Evolutionary conservation across 1,284 basidiomycete species (phyloP), one percentile per base, ranked within the genome.

Genomic region (Mycena sp.): DNA sequence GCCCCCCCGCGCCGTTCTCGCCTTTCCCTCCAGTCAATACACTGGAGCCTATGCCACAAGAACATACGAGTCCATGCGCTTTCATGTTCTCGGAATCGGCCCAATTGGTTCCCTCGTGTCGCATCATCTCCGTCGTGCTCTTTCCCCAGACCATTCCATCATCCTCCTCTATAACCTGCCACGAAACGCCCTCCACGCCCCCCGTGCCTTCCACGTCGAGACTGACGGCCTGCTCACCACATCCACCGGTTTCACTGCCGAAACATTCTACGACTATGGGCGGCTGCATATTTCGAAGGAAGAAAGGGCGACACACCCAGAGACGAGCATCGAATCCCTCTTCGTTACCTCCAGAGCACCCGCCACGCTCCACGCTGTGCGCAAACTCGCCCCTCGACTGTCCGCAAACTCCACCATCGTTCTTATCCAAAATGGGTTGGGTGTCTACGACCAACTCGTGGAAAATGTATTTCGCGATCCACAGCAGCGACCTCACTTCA

Each of bases 401-500:
- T 83, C 84, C 5, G 77, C 85, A 0, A 76, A 85, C 55, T 92
- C 90, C 45, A 98, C 96, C 26, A 87, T 99, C 67, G 92, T 97
- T 1, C 85, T 99, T 6, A 77, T 98, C 52, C 94, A 98, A 74
- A 98, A 98, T 75, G 96, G 90, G 75, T 82, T 98, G 89, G 96
- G 95, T 17, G 82, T 97, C 16, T 92, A 96, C 76, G 96, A 99
- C 71, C 79, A 87, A 65, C 82, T 98, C 55, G 76, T 94, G 44
- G 75, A 81, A 16, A 74, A 83, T 17, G 71, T 95, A 48, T 99
- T 96, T 79, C 89, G 85, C 40, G 89, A 95, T 71, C 85, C 89
- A 10, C 73, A 79, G 16, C 78, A 80, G 23, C 87, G 96, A 35
- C 97, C 97, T 6, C 89, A 94, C 72, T 94, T 99, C 75, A 85